phyloP scores from a whole-genome alignment of 768 basidiomycete species.

The Agaricus blazei region DNA sequence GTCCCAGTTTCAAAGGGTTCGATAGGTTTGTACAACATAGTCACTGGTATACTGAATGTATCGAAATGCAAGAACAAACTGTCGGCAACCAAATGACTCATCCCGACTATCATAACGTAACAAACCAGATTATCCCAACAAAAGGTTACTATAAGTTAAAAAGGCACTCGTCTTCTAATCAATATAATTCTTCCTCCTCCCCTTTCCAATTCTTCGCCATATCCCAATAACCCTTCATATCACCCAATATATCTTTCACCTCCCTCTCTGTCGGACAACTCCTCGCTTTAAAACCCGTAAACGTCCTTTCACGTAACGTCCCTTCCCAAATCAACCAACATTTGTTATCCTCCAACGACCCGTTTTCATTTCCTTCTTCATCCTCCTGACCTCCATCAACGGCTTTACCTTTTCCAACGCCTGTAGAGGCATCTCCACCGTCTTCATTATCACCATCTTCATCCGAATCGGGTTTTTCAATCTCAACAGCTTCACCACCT shows the following conservation, averaged over 20 bases:
- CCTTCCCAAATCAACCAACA: conserved; percentile 96
- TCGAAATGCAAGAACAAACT: too few relatives aligned
- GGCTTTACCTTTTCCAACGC: conserved; percentile 42
- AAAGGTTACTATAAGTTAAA: too few relatives aligned
- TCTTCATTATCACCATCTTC: too few relatives aligned
- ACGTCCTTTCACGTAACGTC: conserved; percentile 74
- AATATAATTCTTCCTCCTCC: conserved; percentile 74
- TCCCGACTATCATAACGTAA: too few relatives aligned
- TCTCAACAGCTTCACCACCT: too few relatives aligned
- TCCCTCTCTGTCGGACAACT: conserved; percentile 78
- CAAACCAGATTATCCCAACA: too few relatives aligned
- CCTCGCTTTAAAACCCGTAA: conserved; percentile 75
- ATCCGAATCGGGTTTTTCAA: too few relatives aligned
- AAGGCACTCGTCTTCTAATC: conserved; percentile 9
- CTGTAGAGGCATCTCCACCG: conserved; percentile 26
- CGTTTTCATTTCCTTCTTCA: conserved; percentile 20
- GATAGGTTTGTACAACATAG: conserved; percentile 57
- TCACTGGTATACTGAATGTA: neutral
- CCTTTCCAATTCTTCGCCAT: conserved; percentile 87
- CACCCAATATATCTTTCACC: conserved; percentile 74
- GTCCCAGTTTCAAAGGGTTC: conserved; percentile 60
- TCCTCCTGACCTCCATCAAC: conserved; percentile 22
- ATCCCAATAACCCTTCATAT: conserved; percentile 89
- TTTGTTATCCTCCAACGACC: conserved; percentile 60
- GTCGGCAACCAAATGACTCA: too few relatives aligned